These are phyloP conservation scores for Beauveria sp. DNA, from an alignment of 2,329 filamentous ascomycete species.

Conservation along the genomic window DNA sequence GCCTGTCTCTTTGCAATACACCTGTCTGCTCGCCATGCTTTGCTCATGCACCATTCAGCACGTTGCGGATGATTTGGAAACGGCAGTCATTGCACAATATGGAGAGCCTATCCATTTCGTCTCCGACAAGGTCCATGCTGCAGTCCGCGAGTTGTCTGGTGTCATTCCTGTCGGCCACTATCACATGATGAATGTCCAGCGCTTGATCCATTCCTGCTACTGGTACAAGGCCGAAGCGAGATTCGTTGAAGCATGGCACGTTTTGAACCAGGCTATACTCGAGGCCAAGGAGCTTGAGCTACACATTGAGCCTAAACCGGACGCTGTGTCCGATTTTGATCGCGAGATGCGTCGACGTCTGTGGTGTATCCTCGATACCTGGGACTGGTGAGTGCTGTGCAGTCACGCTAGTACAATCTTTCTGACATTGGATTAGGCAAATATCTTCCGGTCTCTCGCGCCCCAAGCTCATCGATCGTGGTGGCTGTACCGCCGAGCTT, in stretches of 20 bases:
- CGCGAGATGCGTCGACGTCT: constrained; percentile 24
- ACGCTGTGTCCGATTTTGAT: constrained; percentile 21
- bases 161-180: constrained; percentile 21
- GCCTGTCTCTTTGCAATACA: constrained; percentile 22
- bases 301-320: constrained; percentile 16
- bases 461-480: constrained; percentile 27
- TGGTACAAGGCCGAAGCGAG: constrained; percentile 27
- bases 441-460: constrained; percentile 26
- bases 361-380: constrained; percentile 26
- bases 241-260: constrained; percentile 25
- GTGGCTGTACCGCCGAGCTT: constrained; percentile 24
- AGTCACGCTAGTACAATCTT: no score
- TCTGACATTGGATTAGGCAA: constrained; percentile 18
- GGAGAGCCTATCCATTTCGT: constrained; percentile 15
- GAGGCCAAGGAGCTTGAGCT: constrained; percentile 24
- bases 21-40: constrained; percentile 22
- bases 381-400: constrained; percentile 25
- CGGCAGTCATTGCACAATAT: constrained; percentile 17
- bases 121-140: constrained; percentile 19
- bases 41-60: constrained; percentile 24
- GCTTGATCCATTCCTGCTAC: constrained; percentile 23
- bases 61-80: constrained; percentile 16
- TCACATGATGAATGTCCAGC: constrained; percentile 22
- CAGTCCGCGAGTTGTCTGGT: constrained; percentile 19
- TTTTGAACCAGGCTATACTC: constrained; percentile 23